Evolutionary conservation across 164 flowering plant species (phyloP).

Genomic region (Piper longum): DNA sequence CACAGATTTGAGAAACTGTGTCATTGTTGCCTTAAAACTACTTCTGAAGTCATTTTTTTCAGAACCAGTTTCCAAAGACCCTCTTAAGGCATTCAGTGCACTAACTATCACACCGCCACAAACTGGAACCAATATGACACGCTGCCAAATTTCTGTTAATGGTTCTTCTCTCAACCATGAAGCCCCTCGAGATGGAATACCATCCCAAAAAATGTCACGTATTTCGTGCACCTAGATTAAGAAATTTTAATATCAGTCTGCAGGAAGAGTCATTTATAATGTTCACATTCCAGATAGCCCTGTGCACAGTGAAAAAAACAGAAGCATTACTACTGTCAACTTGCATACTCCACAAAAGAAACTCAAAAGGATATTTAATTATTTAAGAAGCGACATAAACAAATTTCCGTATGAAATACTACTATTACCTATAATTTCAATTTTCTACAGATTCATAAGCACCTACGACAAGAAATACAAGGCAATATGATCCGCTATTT

Average conservation of each 20-base stretch:
- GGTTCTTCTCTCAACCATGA: slow-evolving; percentile 85
- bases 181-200: slow-evolving; percentile 73
- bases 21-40: slow-evolving; percentile 25
- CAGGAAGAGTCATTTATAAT: background rate
- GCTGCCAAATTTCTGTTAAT: slow-evolving; percentile 36
- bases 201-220: slow-evolving; percentile 80
- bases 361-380: too few species aligned
- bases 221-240: slow-evolving; percentile 58
- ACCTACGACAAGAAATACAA: too few species aligned
- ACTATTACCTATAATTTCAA: too few species aligned
- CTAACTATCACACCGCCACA: slow-evolving; percentile 71
- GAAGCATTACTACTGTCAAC: too few species aligned
- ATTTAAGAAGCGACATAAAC: too few species aligned
- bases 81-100: slow-evolving; percentile 32
- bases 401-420: too few species aligned
- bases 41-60: slow-evolving; percentile 1
- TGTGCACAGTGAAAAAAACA: too few species aligned
- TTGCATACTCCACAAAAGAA: too few species aligned
- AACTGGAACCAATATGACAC: slow-evolving; percentile 56
- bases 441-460: too few species aligned
- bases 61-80: slow-evolving; percentile 14
- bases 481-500: too few species aligned
- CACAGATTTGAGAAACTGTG: slow-evolving; percentile 53
- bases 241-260: background rate
- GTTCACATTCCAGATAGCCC: background rate